phyloP scores from a whole-genome alignment of 2,329 filamentous ascomycete genomes.

The Arthroderma sp. region DNA sequence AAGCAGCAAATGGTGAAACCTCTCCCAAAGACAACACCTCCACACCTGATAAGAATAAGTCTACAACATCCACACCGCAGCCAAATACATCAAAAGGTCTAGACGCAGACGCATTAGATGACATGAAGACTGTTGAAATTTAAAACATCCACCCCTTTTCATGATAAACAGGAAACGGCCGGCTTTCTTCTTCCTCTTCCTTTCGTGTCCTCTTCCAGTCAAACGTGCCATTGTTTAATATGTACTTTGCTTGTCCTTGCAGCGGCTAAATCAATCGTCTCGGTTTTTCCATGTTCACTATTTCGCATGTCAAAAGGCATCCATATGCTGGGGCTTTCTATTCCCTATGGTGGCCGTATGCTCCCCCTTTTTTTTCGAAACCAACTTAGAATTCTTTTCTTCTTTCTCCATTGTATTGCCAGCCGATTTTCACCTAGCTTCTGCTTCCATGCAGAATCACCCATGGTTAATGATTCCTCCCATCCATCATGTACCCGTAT shows the following conservation, averaged over 20 bases:
- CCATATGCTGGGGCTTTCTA: conserved; percentile 2
- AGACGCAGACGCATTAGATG: conserved; percentile 32
- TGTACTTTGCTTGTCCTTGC: conserved; percentile 4
- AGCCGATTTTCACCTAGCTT: conserved; percentile 21
- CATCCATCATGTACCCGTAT: background rate
- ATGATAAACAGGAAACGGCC: conserved; percentile 4
- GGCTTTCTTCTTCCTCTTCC: background rate
- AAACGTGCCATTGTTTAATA: conserved; percentile 2
- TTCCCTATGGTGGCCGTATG: background rate
- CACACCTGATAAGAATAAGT: conserved; percentile 24
- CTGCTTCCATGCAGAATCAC: background rate
- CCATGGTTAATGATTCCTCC: conserved; percentile 16
- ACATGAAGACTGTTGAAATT: conserved; percentile 36
- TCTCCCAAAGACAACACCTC: background rate
- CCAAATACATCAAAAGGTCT: conserved; percentile 17
- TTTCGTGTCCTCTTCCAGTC: conserved; percentile 1
- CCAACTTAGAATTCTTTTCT: conserved; percentile 18
- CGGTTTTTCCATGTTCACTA: background rate
- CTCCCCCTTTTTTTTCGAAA: background rate
- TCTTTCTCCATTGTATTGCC: conserved; percentile 15
- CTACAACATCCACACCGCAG: conserved; percentile 21
- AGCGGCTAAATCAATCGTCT: background rate
- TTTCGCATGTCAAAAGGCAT: background rate
- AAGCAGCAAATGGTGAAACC: background rate
- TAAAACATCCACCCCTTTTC: conserved; percentile 6